Base-by-base conservation (phyloP, 805 yeast species). In the Candida loeiensis region DNA sequence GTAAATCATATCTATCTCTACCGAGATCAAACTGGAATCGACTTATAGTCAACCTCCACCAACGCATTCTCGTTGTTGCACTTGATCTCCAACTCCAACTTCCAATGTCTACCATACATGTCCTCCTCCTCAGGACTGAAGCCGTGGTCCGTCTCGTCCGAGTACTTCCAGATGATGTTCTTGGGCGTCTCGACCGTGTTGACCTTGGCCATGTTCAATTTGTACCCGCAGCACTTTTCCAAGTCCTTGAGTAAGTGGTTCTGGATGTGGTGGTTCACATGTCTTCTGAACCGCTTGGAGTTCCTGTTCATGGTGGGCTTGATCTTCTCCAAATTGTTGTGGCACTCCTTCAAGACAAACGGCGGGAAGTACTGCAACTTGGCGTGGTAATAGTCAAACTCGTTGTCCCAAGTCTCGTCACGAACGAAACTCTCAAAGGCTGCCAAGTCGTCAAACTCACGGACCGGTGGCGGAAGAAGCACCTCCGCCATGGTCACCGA, bases 391-490 rank as follows among this genome's bases (percentile, higher is more conserved):
- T 79, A 74, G 55, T 79, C 85, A 49, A 75, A 80, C 44, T 84
- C 90, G 46, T 82, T 80, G 58, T 83, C 90, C 74, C 85, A 82
- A 3, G 84, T 77, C 54, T 82, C 90, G 55, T 80, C 85, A 53
- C 79, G 73, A 44, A 84, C 66, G 58, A 69, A 84, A 18, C 71
- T 68, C 54, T 80, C 87, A 54, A 84, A 84, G 13, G 77, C 70
- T 14, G 67, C 68, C 45, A 84, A 61, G 38, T 76, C 82, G 34
- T 84, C 90, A 60, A 84, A 84, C 34, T 69, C 72, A 34, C 64
- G 59, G 39, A 59, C 45, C 41, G 71, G 69, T 17, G 74, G 73
- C n/a, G 72, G 69, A 27, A 48, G 51, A 47, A 68, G 55, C 9
- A 59, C 49, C n/a, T 46, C 44, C 32, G 49, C 47, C 36, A 59